These are phyloP conservation scores for Trichopus zeylanicus DNA, from an alignment of 116 monocot genomes.

Conservation along the genomic window DNA sequence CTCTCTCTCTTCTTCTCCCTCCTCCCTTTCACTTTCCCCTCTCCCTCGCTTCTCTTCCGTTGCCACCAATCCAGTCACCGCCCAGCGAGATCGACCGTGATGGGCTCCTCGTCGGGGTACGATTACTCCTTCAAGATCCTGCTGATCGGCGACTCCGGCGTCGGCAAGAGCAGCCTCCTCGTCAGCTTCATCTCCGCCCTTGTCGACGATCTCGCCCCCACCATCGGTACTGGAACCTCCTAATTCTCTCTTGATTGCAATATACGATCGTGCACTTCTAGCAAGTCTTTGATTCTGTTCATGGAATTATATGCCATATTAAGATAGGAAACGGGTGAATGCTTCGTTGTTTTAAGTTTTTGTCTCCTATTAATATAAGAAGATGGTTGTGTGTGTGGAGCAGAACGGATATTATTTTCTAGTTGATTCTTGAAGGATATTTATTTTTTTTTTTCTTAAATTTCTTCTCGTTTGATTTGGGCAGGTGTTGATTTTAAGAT, in stretches of 20 bases:
- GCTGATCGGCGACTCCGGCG: slow-evolving; percentile 64
- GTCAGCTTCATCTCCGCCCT: slow-evolving; percentile 54
- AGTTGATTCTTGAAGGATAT: background rate
- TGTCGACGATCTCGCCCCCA: slow-evolving; percentile 44
- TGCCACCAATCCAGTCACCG: too few relatives aligned
- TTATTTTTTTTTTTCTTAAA: background rate
- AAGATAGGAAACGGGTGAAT: too few relatives aligned
- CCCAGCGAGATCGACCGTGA: background rate
- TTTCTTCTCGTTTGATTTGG: too few relatives aligned
- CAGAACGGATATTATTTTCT: too few relatives aligned
- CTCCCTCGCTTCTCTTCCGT: background rate
- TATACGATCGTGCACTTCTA: too few relatives aligned
- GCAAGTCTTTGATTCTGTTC: too few relatives aligned
- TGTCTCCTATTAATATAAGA: background rate
- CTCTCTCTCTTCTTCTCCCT: background rate
- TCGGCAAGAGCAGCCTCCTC: slow-evolving; percentile 73
- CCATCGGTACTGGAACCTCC: too few relatives aligned
- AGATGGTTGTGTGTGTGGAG: too few relatives aligned
- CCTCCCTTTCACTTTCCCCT: background rate
- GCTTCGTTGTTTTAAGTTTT: background rate
- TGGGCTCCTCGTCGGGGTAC: slow-evolving; percentile 43
- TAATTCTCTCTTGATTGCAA: too few relatives aligned
- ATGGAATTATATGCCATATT: too few relatives aligned
- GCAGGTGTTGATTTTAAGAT: slow-evolving; percentile 73
- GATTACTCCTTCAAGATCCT: slow-evolving; percentile 77